These are phyloP conservation scores for Solanum aculeatissimum DNA, from an alignment of 305 asterid species.

Conservation along the genomic window DNA sequence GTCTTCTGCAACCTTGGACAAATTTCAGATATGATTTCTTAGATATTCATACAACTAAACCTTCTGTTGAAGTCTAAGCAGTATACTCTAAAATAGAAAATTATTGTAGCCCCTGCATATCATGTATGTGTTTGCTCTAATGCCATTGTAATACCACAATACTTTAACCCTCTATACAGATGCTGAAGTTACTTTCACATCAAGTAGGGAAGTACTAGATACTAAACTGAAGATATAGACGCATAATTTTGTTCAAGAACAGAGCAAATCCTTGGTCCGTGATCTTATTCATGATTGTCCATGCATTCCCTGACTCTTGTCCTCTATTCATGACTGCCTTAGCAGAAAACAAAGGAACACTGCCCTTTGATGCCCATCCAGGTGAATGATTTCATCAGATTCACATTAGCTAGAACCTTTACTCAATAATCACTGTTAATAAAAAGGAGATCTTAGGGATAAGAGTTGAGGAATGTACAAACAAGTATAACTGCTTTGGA, in stretches of 20 bases:
- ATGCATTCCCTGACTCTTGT: not conserved
- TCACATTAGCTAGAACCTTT: not conserved
- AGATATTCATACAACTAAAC: not conserved
- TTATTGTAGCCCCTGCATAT: not conserved
- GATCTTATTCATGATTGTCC: not conserved
- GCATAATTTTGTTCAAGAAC: not conserved
- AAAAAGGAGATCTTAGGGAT: not conserved
- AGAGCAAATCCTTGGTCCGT: not conserved
- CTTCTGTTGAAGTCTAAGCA: not conserved
- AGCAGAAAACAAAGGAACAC: not conserved
- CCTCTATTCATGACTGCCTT: not conserved
- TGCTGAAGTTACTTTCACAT: not conserved
- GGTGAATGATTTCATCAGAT: not conserved
- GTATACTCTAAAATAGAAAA: not conserved
- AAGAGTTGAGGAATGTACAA: constrained; percentile 70
- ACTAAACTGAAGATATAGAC: not conserved
- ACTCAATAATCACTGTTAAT: not conserved
- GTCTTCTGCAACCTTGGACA: not conserved
- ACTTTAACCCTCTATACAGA: not conserved
- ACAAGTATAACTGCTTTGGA: constrained; percentile 92
- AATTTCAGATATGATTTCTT: not conserved
- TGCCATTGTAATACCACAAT: not conserved
- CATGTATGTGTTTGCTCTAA: not conserved
- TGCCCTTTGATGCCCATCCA: not conserved
- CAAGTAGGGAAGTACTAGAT: not conserved